Base-by-base conservation (phyloP, 2,329 filamentous ascomycete species). In the Lachnellula willkommii region DNA sequence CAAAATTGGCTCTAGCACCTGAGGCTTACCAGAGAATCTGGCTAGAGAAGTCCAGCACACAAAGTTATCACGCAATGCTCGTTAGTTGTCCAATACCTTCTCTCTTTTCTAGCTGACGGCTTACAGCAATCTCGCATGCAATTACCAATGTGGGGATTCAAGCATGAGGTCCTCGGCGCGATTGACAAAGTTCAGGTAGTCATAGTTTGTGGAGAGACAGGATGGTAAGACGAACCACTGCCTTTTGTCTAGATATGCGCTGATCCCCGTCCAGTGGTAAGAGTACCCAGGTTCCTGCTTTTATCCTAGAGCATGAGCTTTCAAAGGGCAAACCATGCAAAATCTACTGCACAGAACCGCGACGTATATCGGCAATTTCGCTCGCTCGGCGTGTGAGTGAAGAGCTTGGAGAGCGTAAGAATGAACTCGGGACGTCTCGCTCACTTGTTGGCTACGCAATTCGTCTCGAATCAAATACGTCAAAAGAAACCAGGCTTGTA, bases 391-490 rank as follows among this genome's bases (percentile, higher is more conserved):
- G 94, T 68, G 94, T 99, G 17, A 96, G 92, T 67, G 90, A 96
- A 71, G 94, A 99, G 69, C 79, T 99, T 24, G 94, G 94, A 7
- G 94, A 99, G 70, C 83, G 80, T 52, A 88, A 84, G 60, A 83
- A 82, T 56, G 93, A 96, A 60, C 73, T 97, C 43, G 94, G 94
- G 40, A 95, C 90, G 0, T 75, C 77, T 43, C 81, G 88, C 52
- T 97, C 94, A 3, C 78, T 99, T 2, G 87, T 99, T 22, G 94
- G 94, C 46, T 99, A 95, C 75, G 91, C 94, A 1, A 96, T 99
- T 64, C 84, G 94, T 17, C 76, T 99, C 20, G 94, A 99, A 71
- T 89, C 90, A 49, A 95, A 95, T 65, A 88, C 88, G 0, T 87
- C 85, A 15, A 81, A 84, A 32, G 85, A 90, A 64, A 97, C 92